phyloP scores from a whole-genome alignment of 192 early-diverging fungal species.

The Backusella australiensis region DNA sequence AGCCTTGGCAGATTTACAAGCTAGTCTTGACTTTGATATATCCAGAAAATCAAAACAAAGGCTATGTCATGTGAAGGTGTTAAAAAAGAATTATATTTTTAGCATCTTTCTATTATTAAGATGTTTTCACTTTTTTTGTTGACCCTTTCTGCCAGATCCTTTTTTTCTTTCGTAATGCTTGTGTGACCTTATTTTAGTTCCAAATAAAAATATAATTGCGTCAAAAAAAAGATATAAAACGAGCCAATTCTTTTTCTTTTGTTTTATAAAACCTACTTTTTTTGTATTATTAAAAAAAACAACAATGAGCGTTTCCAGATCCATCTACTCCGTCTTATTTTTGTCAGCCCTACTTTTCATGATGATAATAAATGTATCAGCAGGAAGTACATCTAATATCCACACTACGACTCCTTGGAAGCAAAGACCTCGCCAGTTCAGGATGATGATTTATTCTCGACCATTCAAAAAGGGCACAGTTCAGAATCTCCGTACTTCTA shows the following conservation, averaged over 20 bases:
- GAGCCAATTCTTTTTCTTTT: neutral
- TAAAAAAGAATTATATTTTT: neutral
- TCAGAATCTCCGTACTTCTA: neutral
- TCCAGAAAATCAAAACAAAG: neutral
- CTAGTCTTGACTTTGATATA: neutral
- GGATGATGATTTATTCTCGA: slow-evolving; percentile 14
- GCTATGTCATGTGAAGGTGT: neutral
- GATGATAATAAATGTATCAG: neutral
- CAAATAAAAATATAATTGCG: neutral
- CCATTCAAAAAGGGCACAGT: slow-evolving; percentile 4
- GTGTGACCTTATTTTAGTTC: neutral
- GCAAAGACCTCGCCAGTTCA: slow-evolving; percentile 17
- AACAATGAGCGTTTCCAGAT: neutral
- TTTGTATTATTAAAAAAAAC: neutral
- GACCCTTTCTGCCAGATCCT: neutral
- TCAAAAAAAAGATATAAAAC: neutral
- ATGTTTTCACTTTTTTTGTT: neutral
- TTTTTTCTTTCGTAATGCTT: neutral
- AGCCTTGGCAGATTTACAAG: neutral
- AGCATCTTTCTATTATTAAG: slow-evolving; percentile 1
- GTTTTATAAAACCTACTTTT: neutral
- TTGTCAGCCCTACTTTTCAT: neutral
- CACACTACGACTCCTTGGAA: neutral
- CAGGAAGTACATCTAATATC: neutral
- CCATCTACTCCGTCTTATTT: neutral